Evolutionary conservation across 306 rosid species (phyloP).

Genomic region (Canavalia ensiformis): DNA sequence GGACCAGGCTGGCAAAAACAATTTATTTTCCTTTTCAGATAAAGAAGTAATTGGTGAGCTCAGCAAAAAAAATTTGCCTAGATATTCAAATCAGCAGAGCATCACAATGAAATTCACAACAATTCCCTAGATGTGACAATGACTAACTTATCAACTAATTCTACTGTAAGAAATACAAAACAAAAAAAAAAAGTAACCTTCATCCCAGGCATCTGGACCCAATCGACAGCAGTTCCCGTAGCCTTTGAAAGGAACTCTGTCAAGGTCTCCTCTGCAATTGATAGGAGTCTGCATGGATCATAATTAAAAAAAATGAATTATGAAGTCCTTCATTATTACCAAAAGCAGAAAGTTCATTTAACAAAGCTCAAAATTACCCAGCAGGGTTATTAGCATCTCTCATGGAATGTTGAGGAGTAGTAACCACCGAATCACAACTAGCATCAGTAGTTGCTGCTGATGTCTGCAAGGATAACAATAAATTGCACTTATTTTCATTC

Average conservation of each 20-base stretch:
- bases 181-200: slow-evolving; percentile 64
- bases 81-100: slow-evolving; percentile 15
- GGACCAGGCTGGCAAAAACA: slow-evolving; percentile 94
- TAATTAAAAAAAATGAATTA: slow-evolving; percentile 1
- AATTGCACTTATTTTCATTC: neutral
- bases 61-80: neutral
- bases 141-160: neutral
- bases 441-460: slow-evolving; percentile 90
- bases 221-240: slow-evolving; percentile 99
- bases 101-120: slow-evolving; percentile 13
- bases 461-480: slow-evolving; percentile 55
- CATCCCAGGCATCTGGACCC: slow-evolving; percentile 99
- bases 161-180: slow-evolving; percentile 1
- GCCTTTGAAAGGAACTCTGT: slow-evolving; percentile 99
- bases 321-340: neutral
- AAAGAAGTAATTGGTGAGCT: neutral
- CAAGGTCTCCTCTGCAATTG: slow-evolving; percentile 98
- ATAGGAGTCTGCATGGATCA: slow-evolving; percentile 81
- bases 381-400: slow-evolving; percentile 98
- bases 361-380: slow-evolving; percentile 68
- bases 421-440: slow-evolving; percentile 89
- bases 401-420: slow-evolving; percentile 80
- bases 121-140: neutral
- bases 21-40: neutral
- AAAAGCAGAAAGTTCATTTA: slow-evolving; percentile 33